phyloP scores from a whole-genome alignment of 305 asterid genomes.

The Fraxinus albicans region DNA sequence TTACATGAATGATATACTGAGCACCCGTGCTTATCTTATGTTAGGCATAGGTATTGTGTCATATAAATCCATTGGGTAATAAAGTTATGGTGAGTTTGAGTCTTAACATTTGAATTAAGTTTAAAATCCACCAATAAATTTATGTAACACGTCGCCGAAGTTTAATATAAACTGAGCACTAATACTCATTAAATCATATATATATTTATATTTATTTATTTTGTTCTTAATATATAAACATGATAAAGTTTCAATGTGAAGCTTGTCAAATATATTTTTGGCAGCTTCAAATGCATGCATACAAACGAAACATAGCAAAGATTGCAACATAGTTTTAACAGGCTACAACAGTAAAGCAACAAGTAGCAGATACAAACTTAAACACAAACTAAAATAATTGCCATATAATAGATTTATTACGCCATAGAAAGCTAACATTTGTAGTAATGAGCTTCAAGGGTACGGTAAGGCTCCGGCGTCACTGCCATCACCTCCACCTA shows the following conservation, averaged over 20 bases:
- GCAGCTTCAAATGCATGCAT: not conserved
- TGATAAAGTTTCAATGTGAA: not conserved
- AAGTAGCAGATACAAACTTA: not conserved
- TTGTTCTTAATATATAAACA: too few relatives aligned
- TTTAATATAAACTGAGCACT: too few relatives aligned
- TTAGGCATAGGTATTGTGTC: not conserved
- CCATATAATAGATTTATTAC: not conserved
- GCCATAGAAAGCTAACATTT: not conserved
- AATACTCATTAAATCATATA: too few relatives aligned
- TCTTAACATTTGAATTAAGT: too few relatives aligned
- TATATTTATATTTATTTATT: too few relatives aligned
- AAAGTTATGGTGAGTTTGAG: too few relatives aligned
- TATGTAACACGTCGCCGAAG: too few relatives aligned
- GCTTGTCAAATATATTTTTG: not conserved
- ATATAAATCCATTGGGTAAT: too few relatives aligned
- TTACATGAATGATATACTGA: not conserved
- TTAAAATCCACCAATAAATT: too few relatives aligned
- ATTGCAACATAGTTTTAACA: not conserved
- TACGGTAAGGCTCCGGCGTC: constrained; percentile 26
- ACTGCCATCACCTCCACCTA: constrained; percentile 19
- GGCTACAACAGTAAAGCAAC: not conserved
- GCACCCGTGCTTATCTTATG: too few relatives aligned
- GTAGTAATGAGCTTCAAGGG: constrained; percentile 25
- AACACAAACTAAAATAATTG: not conserved
- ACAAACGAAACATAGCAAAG: not conserved